Conservation (phyloP, 495 filamentous ascomycete genomes). For the Penicillium odoratum region DNA sequence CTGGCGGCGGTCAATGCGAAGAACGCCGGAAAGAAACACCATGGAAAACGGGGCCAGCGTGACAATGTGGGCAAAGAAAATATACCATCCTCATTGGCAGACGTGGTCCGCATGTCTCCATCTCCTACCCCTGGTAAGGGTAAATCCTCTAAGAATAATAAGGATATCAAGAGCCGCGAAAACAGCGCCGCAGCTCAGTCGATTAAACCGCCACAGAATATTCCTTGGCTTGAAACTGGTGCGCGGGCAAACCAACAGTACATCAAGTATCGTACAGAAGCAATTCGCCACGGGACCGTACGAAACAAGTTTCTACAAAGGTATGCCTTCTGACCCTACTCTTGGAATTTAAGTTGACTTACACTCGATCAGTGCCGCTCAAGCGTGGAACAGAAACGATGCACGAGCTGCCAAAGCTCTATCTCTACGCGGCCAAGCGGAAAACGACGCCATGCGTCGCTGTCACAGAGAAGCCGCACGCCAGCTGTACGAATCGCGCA, state of each 20-base stretch:
- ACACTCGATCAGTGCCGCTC: conserved; percentile 69
- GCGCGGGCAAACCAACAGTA: conserved; percentile 87
- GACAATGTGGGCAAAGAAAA: conserved; percentile 60
- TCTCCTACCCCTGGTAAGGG: conserved; percentile 62
- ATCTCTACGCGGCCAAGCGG: conserved; percentile 88
- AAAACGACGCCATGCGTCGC: conserved; percentile 96
- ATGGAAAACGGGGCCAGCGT: conserved; percentile 80
- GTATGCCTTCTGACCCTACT: conserved; percentile 41
- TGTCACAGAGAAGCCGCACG: conserved; percentile 93
- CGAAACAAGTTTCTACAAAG: conserved; percentile 97
- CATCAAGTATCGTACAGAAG: conserved; percentile 88
- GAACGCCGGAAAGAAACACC: conserved; percentile 75
- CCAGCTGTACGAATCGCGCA: conserved; percentile 90
- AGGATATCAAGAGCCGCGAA: conserved; percentile 61
- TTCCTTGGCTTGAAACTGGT: conserved; percentile 98
- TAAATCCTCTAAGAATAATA: conserved; percentile 46
- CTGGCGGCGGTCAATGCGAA: conserved; percentile 80
- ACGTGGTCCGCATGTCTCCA: conserved; percentile 91
- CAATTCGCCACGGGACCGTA: conserved; percentile 92
- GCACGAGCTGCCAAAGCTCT: conserved; percentile 94
- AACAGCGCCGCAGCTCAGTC: conserved; percentile 77
- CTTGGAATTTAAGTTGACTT: conserved; percentile 11
- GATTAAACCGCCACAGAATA: conserved; percentile 84
- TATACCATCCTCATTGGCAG: conserved; percentile 79
- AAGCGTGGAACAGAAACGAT: conserved; percentile 99